Percentiles rank a stretch among this genome's conserved stretches.
Conservation (phyloP, 345 rosid genomes). For the Hypericum androsaemum region DNA sequence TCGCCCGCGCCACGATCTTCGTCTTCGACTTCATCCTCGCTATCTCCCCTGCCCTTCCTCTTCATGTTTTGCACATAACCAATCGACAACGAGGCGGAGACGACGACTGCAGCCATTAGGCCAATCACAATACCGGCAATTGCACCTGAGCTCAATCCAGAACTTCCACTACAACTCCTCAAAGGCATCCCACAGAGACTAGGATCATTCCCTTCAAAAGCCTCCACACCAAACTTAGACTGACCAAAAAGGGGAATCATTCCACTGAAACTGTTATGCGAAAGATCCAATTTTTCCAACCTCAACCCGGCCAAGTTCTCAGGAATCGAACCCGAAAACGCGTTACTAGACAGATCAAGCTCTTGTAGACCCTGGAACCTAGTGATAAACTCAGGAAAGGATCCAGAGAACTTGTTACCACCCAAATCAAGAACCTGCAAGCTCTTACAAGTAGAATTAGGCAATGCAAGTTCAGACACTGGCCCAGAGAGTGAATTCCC, state of each 20-base stretch:
- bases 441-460: constrained; percentile 55
- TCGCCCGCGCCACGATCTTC: constrained; percentile 31
- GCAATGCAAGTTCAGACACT: constrained; percentile 76
- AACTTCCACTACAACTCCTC: constrained; percentile 46
- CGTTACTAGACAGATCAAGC: constrained; percentile 78
- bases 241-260: constrained; percentile 55
- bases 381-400: constrained; percentile 65
- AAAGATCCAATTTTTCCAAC: constrained; percentile 67
- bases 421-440: constrained; percentile 76
- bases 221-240: constrained; percentile 51
- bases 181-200: constrained; percentile 79
- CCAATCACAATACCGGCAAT: constrained; percentile 96
- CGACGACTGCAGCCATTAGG: constrained; percentile 80
- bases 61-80: constrained; percentile 88
- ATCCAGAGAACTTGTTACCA: constrained; percentile 65
- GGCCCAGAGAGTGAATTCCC: constrained; percentile 57
- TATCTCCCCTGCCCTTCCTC: constrained; percentile 43
- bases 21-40: constrained; percentile 72
- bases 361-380: constrained; percentile 47
- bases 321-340: constrained; percentile 64
- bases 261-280: constrained; percentile 85
- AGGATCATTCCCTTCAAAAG: constrained; percentile 75
- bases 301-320: constrained; percentile 40
- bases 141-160: constrained; percentile 71
- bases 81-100: constrained; percentile 67